phyloP scores from a whole-genome alignment of 208 protist species.

The Naegleria lovaniensis region DNA sequence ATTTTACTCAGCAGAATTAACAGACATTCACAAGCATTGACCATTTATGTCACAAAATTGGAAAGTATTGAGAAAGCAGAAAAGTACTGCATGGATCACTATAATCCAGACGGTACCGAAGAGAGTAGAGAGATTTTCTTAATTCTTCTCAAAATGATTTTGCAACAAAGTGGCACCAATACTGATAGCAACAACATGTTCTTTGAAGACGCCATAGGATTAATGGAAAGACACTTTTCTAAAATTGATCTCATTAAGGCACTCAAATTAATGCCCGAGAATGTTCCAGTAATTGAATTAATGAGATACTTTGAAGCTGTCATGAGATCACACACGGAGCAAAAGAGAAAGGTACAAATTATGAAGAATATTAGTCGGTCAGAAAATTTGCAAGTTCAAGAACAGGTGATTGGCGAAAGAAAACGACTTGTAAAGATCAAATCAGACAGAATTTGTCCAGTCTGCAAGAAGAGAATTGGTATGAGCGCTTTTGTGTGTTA shows the following conservation, averaged over 20 bases:
- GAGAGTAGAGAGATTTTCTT: slow-evolving; percentile 8
- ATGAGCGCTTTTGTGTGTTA: slow-evolving; percentile 6
- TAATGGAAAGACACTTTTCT: not conserved
- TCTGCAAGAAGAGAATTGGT: slow-evolving; percentile 14
- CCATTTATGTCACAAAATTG: slow-evolving; percentile 15
- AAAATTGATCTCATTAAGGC: slow-evolving; percentile 16
- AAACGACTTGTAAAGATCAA: slow-evolving; percentile 7
- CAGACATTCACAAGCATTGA: slow-evolving; percentile 8
- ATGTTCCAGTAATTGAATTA: not conserved
- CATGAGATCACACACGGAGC: not conserved
- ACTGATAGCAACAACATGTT: not conserved
- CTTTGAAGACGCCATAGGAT: slow-evolving; percentile 5
- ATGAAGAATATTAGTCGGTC: not conserved
- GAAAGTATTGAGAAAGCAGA: not conserved
- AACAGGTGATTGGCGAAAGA: not conserved
- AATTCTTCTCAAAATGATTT: not conserved
- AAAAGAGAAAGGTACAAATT: not conserved
- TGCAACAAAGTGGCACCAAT: not conserved
- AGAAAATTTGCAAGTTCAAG: slow-evolving; percentile 21
- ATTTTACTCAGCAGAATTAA: slow-evolving; percentile 20
- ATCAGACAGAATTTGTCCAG: not conserved
- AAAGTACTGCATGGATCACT: slow-evolving; percentile 20
- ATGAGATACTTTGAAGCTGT: not conserved
- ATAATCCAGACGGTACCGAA: not conserved
- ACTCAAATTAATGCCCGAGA: not conserved